phyloP scores from a whole-genome alignment of 192 early-diverging fungal species.

The Mortierella hygrophila region DNA sequence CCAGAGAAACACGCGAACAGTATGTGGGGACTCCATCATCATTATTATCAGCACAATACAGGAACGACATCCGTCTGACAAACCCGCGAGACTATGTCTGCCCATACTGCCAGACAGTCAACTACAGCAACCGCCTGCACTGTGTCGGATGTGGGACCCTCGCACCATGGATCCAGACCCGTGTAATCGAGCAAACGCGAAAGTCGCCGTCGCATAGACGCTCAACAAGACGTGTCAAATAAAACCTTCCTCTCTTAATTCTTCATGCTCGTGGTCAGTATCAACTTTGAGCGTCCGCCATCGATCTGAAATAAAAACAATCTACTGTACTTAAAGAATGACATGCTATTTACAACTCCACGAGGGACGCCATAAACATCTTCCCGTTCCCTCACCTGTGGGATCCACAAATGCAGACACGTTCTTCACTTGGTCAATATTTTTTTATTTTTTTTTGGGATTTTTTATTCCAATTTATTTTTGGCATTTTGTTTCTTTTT shows the following conservation, averaged over 20 bases:
- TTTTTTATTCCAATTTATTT: neutral
- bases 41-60: neutral
- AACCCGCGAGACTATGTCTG: conserved; percentile 49
- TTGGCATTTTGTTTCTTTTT: neutral
- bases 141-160: conserved; percentile 38
- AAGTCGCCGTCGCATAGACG: too few relatives aligned
- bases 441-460: neutral
- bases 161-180: conserved; percentile 19
- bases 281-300: too few relatives aligned
- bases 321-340: too few relatives aligned
- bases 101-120: conserved; percentile 32
- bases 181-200: neutral
- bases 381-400: too few relatives aligned
- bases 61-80: conserved; percentile 22
- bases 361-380: too few relatives aligned
- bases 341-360: too few relatives aligned
- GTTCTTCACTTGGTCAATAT: neutral
- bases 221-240: too few relatives aligned
- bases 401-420: too few relatives aligned
- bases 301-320: too few relatives aligned
- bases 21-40: neutral
- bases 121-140: conserved; percentile 19
- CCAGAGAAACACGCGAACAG: neutral
- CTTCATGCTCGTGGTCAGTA: too few relatives aligned
- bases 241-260: too few relatives aligned